A percentile compares a stretch with the other conserved stretches of the same genome.
phyloP scores from a whole-genome alignment of 306 rosid genomes.

The Acmispon strigosus region DNA sequence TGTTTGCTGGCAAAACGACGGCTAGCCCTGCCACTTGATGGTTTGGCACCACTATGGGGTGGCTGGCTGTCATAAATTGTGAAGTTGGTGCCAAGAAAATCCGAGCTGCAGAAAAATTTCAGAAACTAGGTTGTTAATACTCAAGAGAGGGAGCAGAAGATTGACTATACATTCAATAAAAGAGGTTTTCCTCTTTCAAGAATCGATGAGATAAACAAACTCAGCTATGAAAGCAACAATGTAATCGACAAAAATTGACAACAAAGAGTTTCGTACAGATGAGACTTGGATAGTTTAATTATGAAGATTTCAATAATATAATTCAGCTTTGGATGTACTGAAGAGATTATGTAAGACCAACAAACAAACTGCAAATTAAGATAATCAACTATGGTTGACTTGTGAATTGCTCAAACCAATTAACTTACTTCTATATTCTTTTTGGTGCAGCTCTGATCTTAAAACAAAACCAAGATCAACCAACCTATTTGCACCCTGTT shows the following conservation, averaged over 20 bases:
- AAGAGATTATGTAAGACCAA: background rate
- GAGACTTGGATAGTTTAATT: background rate
- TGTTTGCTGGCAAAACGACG: conserved; percentile 97
- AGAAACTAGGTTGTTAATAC: background rate
- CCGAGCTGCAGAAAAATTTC: conserved; percentile 63
- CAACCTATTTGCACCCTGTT: background rate
- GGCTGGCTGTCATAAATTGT: conserved; percentile 87
- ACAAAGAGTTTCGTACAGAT: background rate
- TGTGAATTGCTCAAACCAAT: background rate
- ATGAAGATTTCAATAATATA: background rate
- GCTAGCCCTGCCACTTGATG: conserved; percentile 58
- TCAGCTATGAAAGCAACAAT: conserved; percentile 34
- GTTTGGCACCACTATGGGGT: conserved; percentile 91
- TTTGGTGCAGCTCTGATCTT: background rate
- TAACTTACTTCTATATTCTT: background rate
- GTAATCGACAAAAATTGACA: background rate
- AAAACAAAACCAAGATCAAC: background rate
- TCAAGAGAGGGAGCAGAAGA: background rate
- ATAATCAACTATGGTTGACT: background rate
- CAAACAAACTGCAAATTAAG: background rate
- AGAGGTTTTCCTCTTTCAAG: background rate
- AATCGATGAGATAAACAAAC: conserved; percentile 30
- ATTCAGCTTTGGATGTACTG: background rate
- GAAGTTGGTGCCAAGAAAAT: conserved; percentile 93
- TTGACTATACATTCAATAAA: background rate